Evolutionary conservation across 2,329 filamentous ascomycete genomes (phyloP), one percentile per base, ranked within the genome.

Genomic region (Aureobasidium sp.): DNA sequence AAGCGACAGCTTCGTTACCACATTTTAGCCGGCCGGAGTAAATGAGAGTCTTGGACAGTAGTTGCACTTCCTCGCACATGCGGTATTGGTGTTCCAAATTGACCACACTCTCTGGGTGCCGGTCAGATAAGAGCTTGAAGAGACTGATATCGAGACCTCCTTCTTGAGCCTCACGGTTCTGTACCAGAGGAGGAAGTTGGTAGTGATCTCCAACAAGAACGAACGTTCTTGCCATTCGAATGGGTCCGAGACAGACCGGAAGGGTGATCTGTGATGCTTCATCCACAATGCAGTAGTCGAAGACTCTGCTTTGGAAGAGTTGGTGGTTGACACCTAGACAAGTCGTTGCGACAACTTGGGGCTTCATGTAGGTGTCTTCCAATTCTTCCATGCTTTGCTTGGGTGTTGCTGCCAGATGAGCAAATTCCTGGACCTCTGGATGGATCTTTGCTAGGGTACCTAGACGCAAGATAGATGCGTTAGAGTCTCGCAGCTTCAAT

Each of bases 211-310:
- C 94, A 0, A 99, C 94, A 0, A 99, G 83, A 21, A 99, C 90
- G 74, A 99, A 99, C 0, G 89, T 96, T 55, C 85, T 85, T 5
- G 94, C 91, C 84, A 97, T 90, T 11, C 94, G 86, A 67, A 99
- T 95, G 0, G 94, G 94, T 0, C 94, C 94, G 0, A 97, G 79
- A 66, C 94, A 97, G 25, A 97, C 93, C 0, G 94, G 94, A 25
- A 99, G 78, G 0, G 94, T 99, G 71, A 99, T 97, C 70, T 99
- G 94, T 2, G 92, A 97, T 0, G 94, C 94, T 75, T 99, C 94
- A 67, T 99, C 94, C 4, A 99, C 93, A 65, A 99, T 97, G 71
- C 94, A 99, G 71, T 97, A 97, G 75, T 99, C 94, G 67, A 99
- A 99, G 0, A 87, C 86, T 5, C 94, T 88, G 70, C 93, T 89